Evolutionary conservation across 2,329 filamentous ascomycete species (phyloP), one percentile per base, ranked within the genome.

Genomic region (Talaromyces sp.): DNA sequence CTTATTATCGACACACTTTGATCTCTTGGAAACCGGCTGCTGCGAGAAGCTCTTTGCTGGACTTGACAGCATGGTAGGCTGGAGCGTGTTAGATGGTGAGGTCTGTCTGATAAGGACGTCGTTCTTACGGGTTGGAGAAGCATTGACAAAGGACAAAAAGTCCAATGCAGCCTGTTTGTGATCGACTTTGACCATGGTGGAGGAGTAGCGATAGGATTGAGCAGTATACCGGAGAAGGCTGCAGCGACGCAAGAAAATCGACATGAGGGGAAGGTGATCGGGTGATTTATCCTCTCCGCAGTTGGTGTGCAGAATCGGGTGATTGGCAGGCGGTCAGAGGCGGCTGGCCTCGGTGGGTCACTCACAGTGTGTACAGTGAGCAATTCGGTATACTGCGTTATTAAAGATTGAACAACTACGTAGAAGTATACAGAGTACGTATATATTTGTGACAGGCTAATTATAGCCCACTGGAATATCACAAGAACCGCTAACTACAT

Each of bases 51-150:
- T 87, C 78, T 69, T 89, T 88, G 66, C 92, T 86, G 55, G 89
- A 90, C 61, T 88, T 87, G 62, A 97, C 93, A 64, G 93, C 93
- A 81, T 99, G 95, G 79, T 96, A 99, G 62, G 95, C 93, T 97
- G 72, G 42, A 64, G 59, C 11, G 1, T 33, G 64, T 73, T 42
- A 73, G 68, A 13, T 55, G 58, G 55, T n/a, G 33, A 49, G 49
- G 25, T 17, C 27, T 44, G 22, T 17, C 27, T 44, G 22, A 47
- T 47, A 51, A 55, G 44, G 55, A 44, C 36, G 58, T 30, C 58
- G 52, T 56, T 75, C 86, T 69, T 83, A 96, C 93, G 93, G 58
- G 93, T 96, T 13, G 95, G 95, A 62, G 93, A 97, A 65, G 88
- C 90, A 78, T 97, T 96, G 75, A 97, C 88, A 79, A 96, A 97